Percentiles rank a stretch among this genome's conserved stretches.
Evolutionary conservation across 2,329 filamentous ascomycete species (phyloP).

Genomic region (Septoria linicola): DNA sequence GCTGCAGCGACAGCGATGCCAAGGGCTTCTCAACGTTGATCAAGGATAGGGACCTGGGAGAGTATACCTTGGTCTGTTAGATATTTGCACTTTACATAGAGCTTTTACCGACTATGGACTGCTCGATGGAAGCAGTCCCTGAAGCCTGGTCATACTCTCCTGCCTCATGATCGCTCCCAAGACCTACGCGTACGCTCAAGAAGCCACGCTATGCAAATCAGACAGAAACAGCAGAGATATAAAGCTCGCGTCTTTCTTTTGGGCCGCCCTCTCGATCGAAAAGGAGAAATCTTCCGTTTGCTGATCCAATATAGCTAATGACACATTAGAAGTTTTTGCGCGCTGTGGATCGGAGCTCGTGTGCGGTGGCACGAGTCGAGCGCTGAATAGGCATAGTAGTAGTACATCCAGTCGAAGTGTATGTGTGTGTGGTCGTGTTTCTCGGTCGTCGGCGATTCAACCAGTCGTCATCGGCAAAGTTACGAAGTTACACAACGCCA

Average conservation of each 20-base stretch:
- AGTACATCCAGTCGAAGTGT: slow-evolving; percentile 16
- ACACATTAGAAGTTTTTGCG: slow-evolving; percentile 20
- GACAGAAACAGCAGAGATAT: slow-evolving; percentile 8
- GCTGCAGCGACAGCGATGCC: slow-evolving; percentile 42
- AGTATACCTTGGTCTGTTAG: slow-evolving; percentile 45
- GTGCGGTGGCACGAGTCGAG: not conserved
- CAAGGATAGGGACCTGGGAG: slow-evolving; percentile 64
- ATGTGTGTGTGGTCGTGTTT: too few relatives aligned
- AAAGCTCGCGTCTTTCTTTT: slow-evolving; percentile 15
- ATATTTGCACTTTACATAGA: too few relatives aligned
- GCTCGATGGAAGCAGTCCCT: slow-evolving; percentile 9
- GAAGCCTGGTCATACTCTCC: not conserved
- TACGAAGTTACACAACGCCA: not conserved
- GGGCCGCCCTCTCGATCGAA: slow-evolving; percentile 1
- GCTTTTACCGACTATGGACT: too few relatives aligned
- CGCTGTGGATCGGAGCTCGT: not conserved
- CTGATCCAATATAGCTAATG: slow-evolving; percentile 16
- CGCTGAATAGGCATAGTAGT: slow-evolving; percentile 11
- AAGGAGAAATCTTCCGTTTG: not conserved
- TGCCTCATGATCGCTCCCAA: slow-evolving; percentile 1
- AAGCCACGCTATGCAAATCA: slow-evolving; percentile 21
- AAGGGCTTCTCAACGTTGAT: slow-evolving; percentile 62
- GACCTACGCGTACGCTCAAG: slow-evolving; percentile 3
- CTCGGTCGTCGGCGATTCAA: too few relatives aligned
- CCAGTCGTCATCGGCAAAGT: not conserved